Evolutionary conservation across 2,329 filamentous ascomycete species (phyloP), one percentile per base, ranked within the genome.

Genomic region (Aspergillus sp.): DNA sequence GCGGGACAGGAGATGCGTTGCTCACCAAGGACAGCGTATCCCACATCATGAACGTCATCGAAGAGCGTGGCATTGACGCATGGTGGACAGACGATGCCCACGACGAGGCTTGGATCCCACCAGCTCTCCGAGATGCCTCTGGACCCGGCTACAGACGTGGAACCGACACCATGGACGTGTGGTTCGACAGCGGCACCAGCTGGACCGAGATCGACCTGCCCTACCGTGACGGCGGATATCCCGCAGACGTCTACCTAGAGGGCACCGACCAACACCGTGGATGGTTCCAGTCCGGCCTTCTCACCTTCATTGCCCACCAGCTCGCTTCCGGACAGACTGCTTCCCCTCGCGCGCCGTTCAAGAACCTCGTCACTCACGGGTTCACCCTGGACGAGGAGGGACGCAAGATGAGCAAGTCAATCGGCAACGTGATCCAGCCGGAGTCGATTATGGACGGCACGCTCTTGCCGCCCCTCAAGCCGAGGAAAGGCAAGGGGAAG

Each of bases 331-430:
- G 71, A 0, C 68, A 72, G 5, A 65, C 62, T 0, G 68, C 74
- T 5, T 69, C 59, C 4, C 65, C 78, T 32, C 75, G 75, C 65
- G 83, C 94, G 0, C 95, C 95, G 0, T 99, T 96, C 80, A 90
- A 88, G 71, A 90, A 87, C 3, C 82, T 99, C n/a, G 88, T 97
- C 62, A 99, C 95, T 0, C 95, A 99, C 72, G 95, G 95, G 1
- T 99, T 99, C 73, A 93, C 92, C 0, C 85, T 99, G 2, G 95
- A 99, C 69, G 84, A 89, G 53, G 81, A 90, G 38, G 93, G 93
- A n/a, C 92, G 91, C 73, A 99, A 99, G 76, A 99, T 99, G 95
- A 97, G 93, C 73, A 99, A 99, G 76, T 97, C 92, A 0, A 80
- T 97, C 1, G 95, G 95, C 15, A 99, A 99, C 71, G 88, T 90